Conservation (phyloP, 352 stramenopile species). For the Globisporangium paroecandrum region DNA sequence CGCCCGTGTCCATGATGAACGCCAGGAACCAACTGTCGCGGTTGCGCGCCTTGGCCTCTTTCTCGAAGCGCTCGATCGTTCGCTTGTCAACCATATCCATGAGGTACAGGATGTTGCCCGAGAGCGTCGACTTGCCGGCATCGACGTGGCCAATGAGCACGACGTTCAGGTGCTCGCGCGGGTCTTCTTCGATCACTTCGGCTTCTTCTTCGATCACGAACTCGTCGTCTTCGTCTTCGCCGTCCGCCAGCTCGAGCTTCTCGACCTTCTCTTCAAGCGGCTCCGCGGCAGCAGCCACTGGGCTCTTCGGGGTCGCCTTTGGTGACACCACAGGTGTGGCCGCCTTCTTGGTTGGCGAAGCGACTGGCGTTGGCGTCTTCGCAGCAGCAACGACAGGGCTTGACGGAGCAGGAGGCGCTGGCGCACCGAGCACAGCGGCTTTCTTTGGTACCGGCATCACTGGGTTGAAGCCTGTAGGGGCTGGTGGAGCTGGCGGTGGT, state of each 20-base stretch:
- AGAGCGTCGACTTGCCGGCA: slow-evolving; percentile 98
- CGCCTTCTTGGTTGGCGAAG: slow-evolving; percentile 20
- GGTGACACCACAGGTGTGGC: slow-evolving; percentile 26
- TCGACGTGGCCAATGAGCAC: slow-evolving; percentile 99
- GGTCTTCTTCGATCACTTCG: slow-evolving; percentile 89
- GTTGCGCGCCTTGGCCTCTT: slow-evolving; percentile 94
- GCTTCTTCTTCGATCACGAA: slow-evolving; percentile 53
- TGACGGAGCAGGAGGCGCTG: slow-evolving; percentile 18
- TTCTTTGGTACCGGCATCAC: slow-evolving; percentile 79
- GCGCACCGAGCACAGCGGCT: slow-evolving; percentile 28
- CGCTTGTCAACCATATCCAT: slow-evolving; percentile 99
- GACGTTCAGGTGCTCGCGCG: slow-evolving; percentile 98
- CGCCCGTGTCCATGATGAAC: slow-evolving; percentile 99
- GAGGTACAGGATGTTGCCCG: slow-evolving; percentile 97
- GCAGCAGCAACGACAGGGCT: slow-evolving; percentile 19
- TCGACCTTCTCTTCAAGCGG: slow-evolving; percentile 25
- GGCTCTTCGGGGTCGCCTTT: slow-evolving; percentile 28
- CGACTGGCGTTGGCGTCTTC: slow-evolving; percentile 17
- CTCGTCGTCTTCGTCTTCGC: slow-evolving; percentile 50
- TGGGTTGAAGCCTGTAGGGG: slow-evolving; percentile 45
- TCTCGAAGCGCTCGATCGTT: slow-evolving; percentile 98
- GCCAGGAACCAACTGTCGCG: slow-evolving; percentile 93
- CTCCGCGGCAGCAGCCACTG: slow-evolving; percentile 6
- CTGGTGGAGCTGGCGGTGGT: slow-evolving; percentile 22
- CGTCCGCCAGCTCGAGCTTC: slow-evolving; percentile 21